Percentiles rank a stretch among this genome's conserved stretches.
Conservation (phyloP, 2,329 filamentous ascomycete species). For the Claviceps sorghi region DNA sequence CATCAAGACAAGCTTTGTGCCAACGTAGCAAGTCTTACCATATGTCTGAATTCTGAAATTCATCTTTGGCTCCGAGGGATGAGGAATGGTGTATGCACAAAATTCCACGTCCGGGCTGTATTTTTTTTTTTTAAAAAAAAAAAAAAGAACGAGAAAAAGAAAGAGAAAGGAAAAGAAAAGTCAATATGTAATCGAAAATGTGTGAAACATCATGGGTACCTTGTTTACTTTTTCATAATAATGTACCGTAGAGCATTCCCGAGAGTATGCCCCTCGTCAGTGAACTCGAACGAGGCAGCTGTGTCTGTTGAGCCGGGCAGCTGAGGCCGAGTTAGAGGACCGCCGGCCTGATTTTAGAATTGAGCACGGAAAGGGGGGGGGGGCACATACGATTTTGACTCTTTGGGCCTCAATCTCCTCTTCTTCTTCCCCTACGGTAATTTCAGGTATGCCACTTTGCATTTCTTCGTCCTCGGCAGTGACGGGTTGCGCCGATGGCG, state of each 20-base stretch:
- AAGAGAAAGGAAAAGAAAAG: no score
- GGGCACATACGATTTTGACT: slow-evolving; percentile 42
- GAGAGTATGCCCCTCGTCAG: slow-evolving; percentile 85
- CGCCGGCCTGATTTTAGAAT: not conserved
- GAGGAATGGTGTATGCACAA: slow-evolving; percentile 94
- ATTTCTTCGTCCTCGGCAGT: slow-evolving; percentile 21
- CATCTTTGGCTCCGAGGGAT: slow-evolving; percentile 93
- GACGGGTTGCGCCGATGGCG: slow-evolving; percentile 22
- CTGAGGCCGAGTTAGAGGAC: slow-evolving; percentile 29
- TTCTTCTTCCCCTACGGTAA: slow-evolving; percentile 17
- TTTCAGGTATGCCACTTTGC: slow-evolving; percentile 15
- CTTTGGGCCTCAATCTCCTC: slow-evolving; percentile 37
- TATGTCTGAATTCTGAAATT: slow-evolving; percentile 96
- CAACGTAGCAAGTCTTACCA: slow-evolving; percentile 38
- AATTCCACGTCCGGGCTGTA: slow-evolving; percentile 86
- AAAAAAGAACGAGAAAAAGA: not conserved
- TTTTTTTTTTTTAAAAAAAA: no score
- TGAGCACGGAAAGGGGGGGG: not conserved
- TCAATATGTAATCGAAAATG: slow-evolving; percentile 2
- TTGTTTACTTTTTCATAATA: slow-evolving; percentile 89
- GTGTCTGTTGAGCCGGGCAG: slow-evolving; percentile 73
- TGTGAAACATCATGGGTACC: not conserved
- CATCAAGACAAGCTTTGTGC: slow-evolving; percentile 6
- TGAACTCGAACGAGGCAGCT: slow-evolving; percentile 89
- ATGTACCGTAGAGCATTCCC: slow-evolving; percentile 89